phyloP scores from a whole-genome alignment of 352 stramenopile species.

The Phytophthora pinifolia region DNA sequence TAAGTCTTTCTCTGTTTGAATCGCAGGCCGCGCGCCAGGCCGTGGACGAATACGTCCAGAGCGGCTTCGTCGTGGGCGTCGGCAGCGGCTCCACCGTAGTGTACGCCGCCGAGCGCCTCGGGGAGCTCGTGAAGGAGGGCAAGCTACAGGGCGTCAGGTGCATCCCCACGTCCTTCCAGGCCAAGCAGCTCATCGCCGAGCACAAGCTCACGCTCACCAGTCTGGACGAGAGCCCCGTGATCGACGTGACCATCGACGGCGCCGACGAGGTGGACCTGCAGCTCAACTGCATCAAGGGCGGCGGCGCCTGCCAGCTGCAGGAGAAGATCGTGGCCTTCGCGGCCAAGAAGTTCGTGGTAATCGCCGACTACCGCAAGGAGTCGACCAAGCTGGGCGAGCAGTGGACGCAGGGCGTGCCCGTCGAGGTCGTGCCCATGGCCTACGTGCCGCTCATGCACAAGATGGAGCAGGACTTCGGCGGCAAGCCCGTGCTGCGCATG shows the following conservation, averaged over 20 bases:
- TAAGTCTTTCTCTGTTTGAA: not conserved
- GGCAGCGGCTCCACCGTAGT: conserved; percentile 98
- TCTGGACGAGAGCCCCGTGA: conserved; percentile 80
- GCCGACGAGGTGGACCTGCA: conserved; percentile 97
- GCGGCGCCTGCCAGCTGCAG: conserved; percentile 94
- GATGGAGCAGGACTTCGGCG: conserved; percentile 55
- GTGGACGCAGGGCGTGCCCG: conserved; percentile 91
- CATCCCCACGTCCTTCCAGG: conserved; percentile 98
- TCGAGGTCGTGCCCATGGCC: conserved; percentile 98
- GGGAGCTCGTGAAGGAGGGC: conserved; percentile 91
- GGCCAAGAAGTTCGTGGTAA: conserved; percentile 98
- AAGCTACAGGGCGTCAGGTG: conserved; percentile 93
- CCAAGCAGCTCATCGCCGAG: conserved; percentile 92
- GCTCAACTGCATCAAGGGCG: conserved; percentile 98
- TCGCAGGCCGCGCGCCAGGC: conserved; percentile 75
- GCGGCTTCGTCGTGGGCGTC: conserved; percentile 97
- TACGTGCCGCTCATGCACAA: conserved; percentile 93
- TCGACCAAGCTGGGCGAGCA: conserved; percentile 82
- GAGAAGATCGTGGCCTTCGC: conserved; percentile 94
- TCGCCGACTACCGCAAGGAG: conserved; percentile 95
- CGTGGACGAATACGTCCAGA: conserved; percentile 92
- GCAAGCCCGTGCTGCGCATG: conserved; percentile 74
- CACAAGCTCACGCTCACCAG: conserved; percentile 78
- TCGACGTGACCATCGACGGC: conserved; percentile 99
- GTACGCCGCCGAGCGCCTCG: conserved; percentile 97